phyloP scores from a whole-genome alignment of 163 green algal species.

The Trebouxiophyceae sp. region DNA sequence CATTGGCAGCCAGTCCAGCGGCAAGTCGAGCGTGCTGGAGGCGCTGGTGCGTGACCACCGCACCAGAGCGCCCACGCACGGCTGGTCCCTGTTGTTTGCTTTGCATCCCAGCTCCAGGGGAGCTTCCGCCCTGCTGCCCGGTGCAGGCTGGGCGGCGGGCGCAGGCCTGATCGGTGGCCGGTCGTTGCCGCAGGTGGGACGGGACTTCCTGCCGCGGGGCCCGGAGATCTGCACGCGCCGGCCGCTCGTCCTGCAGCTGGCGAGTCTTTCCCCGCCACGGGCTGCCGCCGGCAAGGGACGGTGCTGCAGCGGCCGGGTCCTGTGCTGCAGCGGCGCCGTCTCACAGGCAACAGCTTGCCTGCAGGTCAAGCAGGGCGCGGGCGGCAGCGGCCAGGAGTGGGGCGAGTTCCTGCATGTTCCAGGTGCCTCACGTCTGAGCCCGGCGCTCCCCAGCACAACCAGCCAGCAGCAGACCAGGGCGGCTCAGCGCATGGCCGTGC shows the following conservation, averaged over 20 bases:
- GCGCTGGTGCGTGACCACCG: constrained; percentile 63
- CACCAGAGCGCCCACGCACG: not conserved
- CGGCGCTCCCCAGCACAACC: no score
- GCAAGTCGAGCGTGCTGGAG: constrained; percentile 94
- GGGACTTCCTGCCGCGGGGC: constrained; percentile 92
- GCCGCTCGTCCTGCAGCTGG: constrained; percentile 91
- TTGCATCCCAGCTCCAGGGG: not conserved
- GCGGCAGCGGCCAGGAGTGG: constrained; percentile 56
- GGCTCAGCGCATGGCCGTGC: no score
- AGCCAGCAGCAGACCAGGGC: no score
- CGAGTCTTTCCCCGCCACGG: no score
- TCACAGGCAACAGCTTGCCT: no score
- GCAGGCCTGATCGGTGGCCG: no score
- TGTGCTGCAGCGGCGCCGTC: no score
- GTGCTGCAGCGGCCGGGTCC: no score
- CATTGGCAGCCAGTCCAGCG: constrained; percentile 88
- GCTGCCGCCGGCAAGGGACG: no score
- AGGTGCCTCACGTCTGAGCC: no score
- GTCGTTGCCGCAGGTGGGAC: constrained; percentile 67
- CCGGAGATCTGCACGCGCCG: constrained; percentile 92
- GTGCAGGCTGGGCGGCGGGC: no score
- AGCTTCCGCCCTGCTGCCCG: not conserved
- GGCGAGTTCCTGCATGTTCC: constrained; percentile 89
- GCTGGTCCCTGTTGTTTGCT: not conserved
- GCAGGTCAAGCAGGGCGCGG: constrained; percentile 14